Evolutionary conservation across 164 flowering plant species (phyloP), one percentile per base, ranked within the genome.

Genomic region (Magnolia officinalis): DNA sequence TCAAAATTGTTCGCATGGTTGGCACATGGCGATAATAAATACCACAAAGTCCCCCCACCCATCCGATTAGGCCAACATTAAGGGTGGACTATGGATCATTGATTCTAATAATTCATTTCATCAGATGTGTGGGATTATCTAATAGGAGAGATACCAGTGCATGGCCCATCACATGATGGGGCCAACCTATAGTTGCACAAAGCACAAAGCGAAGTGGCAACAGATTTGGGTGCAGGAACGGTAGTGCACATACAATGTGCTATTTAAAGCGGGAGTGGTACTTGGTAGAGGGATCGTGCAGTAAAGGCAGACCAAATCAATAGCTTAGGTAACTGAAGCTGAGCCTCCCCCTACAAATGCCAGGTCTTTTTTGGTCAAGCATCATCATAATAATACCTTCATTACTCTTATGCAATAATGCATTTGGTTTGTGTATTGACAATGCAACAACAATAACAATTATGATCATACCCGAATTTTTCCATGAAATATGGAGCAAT

Each of bases 401-500:
- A 55, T 8, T 24, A 31, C 4, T 67, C 70, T 14, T 5, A 23
- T 23, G 29, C 37, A 70, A 58, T 11, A 69, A 16, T 71, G 21
- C 24, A 16, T 9, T 49, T 45, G 6, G 8, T 21, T 16, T 10
- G 59, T 50, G 73, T n/a, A 71, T 51, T 49, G 16, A 11, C 1
- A 72, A 50, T 67, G n/a, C 20, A 69, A 69, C n/a, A 69, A 9
- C 11, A 69, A 69, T 19, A 45, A 18, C 52, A 67, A 52, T 70
- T n/a, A 31, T 0, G 10, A 75, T 80, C 91, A 81, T 83, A 95
- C 99, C 86, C 92, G 84, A 61, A 93, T 92, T 83, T 90, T 93
- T 72, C 86, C 85, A 87, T 95, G 99, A 82, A 93, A 95, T 71
- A 89, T 82, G 13, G 98, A 95, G 86, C 98, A 92, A 84, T 88